phyloP scores from a whole-genome alignment of 148 eudicot genomes.

The Cornus controversa region DNA sequence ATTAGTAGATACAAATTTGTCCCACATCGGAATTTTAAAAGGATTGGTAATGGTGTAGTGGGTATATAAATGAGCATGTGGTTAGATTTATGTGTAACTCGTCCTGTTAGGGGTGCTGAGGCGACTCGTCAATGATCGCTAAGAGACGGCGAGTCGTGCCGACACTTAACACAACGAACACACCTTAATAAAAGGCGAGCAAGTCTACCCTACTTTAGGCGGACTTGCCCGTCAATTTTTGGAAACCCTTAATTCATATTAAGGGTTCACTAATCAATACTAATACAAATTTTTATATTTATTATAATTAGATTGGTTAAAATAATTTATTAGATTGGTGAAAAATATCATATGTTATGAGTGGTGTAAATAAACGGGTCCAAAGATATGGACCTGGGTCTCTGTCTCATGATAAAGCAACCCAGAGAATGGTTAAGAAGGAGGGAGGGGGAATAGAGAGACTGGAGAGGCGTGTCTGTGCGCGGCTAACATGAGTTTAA shows the following conservation, averaged over 20 bases:
- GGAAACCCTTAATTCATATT: constrained; percentile 19
- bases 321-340: no score
- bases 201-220: constrained; percentile 24
- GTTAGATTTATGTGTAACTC: neutral
- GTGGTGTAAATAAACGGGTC: no score
- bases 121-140: constrained; percentile 42
- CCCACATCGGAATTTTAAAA: neutral
- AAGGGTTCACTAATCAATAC: neutral
- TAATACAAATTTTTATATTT: no score
- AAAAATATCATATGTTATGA: no score
- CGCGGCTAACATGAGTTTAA: no score
- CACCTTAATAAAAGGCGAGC: constrained; percentile 20
- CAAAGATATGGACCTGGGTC: no score
- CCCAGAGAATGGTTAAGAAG: no score
- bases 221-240: constrained; percentile 41
- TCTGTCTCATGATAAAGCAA: no score
- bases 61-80: neutral
- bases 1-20: no score
- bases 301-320: no score
- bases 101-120: constrained; percentile 48
- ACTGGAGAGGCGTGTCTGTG: no score
- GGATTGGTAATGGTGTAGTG: neutral
- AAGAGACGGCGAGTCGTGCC: constrained; percentile 45
- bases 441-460: no score
- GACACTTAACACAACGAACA: constrained; percentile 38